A percentile compares a stretch with the other conserved stretches of the same genome.
These are phyloP conservation scores for Camellia oleifera DNA, from an alignment of 179 eudicot species.

Conservation along the genomic window DNA sequence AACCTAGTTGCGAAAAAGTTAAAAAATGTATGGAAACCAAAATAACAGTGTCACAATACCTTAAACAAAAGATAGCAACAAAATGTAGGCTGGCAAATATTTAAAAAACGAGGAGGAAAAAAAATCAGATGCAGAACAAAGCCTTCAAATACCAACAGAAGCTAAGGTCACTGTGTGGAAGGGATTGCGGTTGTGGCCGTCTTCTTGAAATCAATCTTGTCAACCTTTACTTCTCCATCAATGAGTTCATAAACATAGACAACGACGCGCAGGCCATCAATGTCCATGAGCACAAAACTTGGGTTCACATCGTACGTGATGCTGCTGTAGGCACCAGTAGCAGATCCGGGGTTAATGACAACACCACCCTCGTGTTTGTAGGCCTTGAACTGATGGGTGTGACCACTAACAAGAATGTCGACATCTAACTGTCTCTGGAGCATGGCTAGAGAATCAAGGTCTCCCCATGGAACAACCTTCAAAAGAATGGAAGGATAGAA, in stretches of 20 bases:
- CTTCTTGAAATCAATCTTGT: constrained; percentile 98
- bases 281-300: constrained; percentile 98
- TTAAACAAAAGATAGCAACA: neutral
- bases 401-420: constrained; percentile 93
- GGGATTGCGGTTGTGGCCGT: constrained; percentile 45
- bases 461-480: constrained; percentile 84
- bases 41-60: neutral
- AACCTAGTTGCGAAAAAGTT: neutral
- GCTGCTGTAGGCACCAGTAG: constrained; percentile 96
- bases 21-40: neutral
- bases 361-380: constrained; percentile 99
- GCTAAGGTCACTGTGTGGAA: neutral
- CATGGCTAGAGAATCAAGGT: constrained; percentile 94
- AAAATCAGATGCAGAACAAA: neutral
- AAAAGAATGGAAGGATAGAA: neutral
- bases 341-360: constrained; percentile 96
- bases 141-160: constrained; percentile 9
- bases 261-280: constrained; percentile 89
- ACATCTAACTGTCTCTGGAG: constrained; percentile 96
- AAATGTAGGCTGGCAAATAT: neutral
- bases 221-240: constrained; percentile 99
- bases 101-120: no score
- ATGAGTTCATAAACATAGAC: constrained; percentile 98
- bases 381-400: constrained; percentile 97
- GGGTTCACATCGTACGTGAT: constrained; percentile 95